Evolutionary conservation across 2,329 filamentous ascomycete genomes (phyloP).

Genomic region (Tolypocladium guangdongense): DNA sequence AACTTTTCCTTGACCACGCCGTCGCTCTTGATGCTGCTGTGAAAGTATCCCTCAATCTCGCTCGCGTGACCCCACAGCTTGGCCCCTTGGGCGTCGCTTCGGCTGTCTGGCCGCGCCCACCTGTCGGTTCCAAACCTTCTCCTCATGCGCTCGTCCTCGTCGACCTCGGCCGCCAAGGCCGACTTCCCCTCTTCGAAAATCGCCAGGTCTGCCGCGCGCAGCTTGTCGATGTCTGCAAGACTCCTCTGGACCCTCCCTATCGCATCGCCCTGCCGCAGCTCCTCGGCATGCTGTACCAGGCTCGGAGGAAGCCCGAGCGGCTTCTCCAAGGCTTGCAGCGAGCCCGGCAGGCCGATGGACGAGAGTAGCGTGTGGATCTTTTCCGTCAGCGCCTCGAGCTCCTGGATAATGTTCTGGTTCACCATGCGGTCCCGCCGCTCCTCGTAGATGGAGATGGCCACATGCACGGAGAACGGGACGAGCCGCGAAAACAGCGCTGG

Average conservation of each 20-base stretch:
- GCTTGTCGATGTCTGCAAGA: slow-evolving; percentile 79
- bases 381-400: slow-evolving; percentile 71
- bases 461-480: slow-evolving; percentile 90
- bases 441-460: slow-evolving; percentile 91
- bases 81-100: slow-evolving; percentile 50
- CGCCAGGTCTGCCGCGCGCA: slow-evolving; percentile 68
- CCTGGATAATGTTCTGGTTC: slow-evolving; percentile 75
- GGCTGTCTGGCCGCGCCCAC: slow-evolving; percentile 64
- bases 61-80: slow-evolving; percentile 65
- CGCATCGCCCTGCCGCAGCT: slow-evolving; percentile 84
- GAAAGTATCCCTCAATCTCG: slow-evolving; percentile 83
- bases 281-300: slow-evolving; percentile 81
- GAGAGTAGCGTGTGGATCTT: slow-evolving; percentile 69
- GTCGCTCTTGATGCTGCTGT: slow-evolving; percentile 46
- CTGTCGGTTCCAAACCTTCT: slow-evolving; percentile 76
- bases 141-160: slow-evolving; percentile 69
- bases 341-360: slow-evolving; percentile 80
- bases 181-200: slow-evolving; percentile 77
- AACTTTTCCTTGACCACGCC: slow-evolving; percentile 65
- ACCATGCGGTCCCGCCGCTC: slow-evolving; percentile 84
- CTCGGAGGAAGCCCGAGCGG: slow-evolving; percentile 80
- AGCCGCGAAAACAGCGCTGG: slow-evolving; percentile 80
- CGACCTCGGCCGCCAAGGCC: slow-evolving; percentile 65
- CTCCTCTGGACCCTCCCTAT: slow-evolving; percentile 65
- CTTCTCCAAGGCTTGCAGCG: slow-evolving; percentile 88